phyloP scores from a whole-genome alignment of 352 stramenopile species.

The Pythium aquatile region DNA sequence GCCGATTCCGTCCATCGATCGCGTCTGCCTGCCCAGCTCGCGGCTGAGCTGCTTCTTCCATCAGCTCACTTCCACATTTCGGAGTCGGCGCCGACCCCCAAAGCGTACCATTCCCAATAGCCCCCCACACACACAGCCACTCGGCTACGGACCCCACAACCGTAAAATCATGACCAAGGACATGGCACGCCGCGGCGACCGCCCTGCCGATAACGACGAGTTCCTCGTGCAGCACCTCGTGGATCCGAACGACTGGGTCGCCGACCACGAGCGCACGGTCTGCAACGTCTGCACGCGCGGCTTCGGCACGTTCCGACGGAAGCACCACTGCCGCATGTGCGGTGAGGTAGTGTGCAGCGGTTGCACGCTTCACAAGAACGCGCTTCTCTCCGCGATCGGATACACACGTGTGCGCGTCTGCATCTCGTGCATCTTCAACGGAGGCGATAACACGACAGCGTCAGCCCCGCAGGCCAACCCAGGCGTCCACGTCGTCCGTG shows the following conservation, averaged over 20 bases:
- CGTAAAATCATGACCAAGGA: slow-evolving; percentile 45
- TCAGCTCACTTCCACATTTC: slow-evolving; percentile 28
- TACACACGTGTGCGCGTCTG: slow-evolving; percentile 76
- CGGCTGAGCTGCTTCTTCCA: neutral
- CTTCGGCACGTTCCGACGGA: slow-evolving; percentile 80
- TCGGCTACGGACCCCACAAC: neutral
- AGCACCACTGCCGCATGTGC: slow-evolving; percentile 88
- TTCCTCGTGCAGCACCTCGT: slow-evolving; percentile 74
- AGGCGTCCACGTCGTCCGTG: neutral
- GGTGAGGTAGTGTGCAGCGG: slow-evolving; percentile 81
- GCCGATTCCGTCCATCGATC: slow-evolving; percentile 2
- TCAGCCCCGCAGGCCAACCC: neutral
- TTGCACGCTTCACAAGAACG: slow-evolving; percentile 76
- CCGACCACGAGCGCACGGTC: slow-evolving; percentile 61
- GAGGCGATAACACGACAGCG: slow-evolving; percentile 26
- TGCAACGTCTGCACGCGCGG: slow-evolving; percentile 78
- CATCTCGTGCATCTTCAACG: slow-evolving; percentile 73
- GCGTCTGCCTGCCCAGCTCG: neutral
- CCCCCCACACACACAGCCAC: neutral
- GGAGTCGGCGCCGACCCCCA: slow-evolving; percentile 13
- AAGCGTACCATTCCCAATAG: neutral
- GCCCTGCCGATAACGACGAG: slow-evolving; percentile 32
- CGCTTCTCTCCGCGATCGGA: slow-evolving; percentile 46
- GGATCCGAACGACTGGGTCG: slow-evolving; percentile 73
- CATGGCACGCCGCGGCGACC: slow-evolving; percentile 13